A percentile compares a stretch with the other conserved stretches of the same genome.
Conservation (phyloP, 176 grass and related monocot genomes). For the Lolium multiflorum region DNA sequence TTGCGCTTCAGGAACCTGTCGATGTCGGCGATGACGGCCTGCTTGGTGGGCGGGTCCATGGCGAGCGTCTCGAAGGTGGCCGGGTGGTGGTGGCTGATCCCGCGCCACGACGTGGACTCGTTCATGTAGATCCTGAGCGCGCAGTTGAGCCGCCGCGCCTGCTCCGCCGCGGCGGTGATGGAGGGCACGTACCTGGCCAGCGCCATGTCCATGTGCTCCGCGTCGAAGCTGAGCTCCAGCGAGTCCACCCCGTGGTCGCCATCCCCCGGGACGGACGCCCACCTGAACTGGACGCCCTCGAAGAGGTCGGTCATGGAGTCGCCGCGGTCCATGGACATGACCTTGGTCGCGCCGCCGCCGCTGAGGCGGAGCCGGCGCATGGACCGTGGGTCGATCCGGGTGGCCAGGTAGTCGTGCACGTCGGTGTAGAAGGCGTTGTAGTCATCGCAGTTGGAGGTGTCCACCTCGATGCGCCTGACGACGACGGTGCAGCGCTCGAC, state of each 20-base stretch:
- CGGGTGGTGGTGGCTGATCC: constrained; percentile 59
- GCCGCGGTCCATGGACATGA: constrained; percentile 36
- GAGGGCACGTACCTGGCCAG: constrained; percentile 37
- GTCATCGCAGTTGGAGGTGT: not conserved
- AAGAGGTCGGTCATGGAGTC: constrained; percentile 40
- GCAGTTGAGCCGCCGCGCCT: not conserved
- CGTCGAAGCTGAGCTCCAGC: constrained; percentile 45
- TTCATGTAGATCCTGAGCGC: constrained; percentile 46
- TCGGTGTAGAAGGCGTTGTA: constrained; percentile 24
- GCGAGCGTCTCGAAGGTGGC: constrained; percentile 68
- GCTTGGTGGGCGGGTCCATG: constrained; percentile 48
- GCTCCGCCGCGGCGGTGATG: constrained; percentile 2
- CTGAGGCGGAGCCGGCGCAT: constrained; percentile 35
- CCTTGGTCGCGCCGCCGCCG: not conserved
- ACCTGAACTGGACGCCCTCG: constrained; percentile 48
- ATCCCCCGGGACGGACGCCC: constrained; percentile 6
- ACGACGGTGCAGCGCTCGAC: constrained; percentile 17
- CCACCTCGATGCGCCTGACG: not conserved
- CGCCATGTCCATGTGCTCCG: constrained; percentile 25
- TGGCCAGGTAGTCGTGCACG: constrained; percentile 35
- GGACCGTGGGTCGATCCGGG: constrained; percentile 37
- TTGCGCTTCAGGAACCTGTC: constrained; percentile 28
- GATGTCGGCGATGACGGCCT: constrained; percentile 28
- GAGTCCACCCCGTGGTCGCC: not conserved
- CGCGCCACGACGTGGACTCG: constrained; percentile 19